Conservation (phyloP, 768 basidiomycete species). For the Crucibulum laeve region DNA sequence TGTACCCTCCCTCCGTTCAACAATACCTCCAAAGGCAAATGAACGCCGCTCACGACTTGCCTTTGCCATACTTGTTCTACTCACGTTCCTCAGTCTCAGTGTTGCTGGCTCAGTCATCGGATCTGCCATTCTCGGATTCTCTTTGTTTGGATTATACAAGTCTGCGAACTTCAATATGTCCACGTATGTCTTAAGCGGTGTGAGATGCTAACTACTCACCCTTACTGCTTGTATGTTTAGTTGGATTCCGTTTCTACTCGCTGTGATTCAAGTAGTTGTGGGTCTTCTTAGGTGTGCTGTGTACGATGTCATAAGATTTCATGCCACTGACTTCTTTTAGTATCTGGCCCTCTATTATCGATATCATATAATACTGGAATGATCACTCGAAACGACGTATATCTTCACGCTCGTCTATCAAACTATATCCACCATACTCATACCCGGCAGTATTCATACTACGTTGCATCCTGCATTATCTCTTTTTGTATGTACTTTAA, state of each 20-base stretch:
- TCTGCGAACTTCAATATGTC: slow-evolving; percentile 46
- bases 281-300: slow-evolving; percentile 34
- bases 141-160: slow-evolving; percentile 39
- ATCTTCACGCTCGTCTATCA: too few species aligned
- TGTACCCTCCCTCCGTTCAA: slow-evolving; percentile 2
- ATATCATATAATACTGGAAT: slow-evolving; percentile 37
- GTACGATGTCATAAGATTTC: not conserved
- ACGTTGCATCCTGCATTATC: too few species aligned
- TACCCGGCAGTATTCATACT: too few species aligned
- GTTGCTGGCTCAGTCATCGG: slow-evolving; percentile 43
- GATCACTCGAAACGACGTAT: too few species aligned
- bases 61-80: slow-evolving; percentile 41
- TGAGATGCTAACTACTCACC: slow-evolving; percentile 1
- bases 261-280: slow-evolving; percentile 35
- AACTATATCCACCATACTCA: too few species aligned
- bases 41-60: slow-evolving; percentile 41
- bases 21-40: slow-evolving; percentile 18
- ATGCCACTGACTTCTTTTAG: slow-evolving; percentile 14
- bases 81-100: slow-evolving; percentile 35
- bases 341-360: slow-evolving; percentile 41
- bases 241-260: slow-evolving; percentile 44
- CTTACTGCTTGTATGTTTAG: slow-evolving; percentile 16
- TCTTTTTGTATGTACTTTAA: too few species aligned
- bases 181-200: slow-evolving; percentile 28
- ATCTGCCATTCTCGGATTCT: slow-evolving; percentile 41